phyloP scores from a whole-genome alignment of 2,329 filamentous ascomycete species.

The Fusarium sublunatum region DNA sequence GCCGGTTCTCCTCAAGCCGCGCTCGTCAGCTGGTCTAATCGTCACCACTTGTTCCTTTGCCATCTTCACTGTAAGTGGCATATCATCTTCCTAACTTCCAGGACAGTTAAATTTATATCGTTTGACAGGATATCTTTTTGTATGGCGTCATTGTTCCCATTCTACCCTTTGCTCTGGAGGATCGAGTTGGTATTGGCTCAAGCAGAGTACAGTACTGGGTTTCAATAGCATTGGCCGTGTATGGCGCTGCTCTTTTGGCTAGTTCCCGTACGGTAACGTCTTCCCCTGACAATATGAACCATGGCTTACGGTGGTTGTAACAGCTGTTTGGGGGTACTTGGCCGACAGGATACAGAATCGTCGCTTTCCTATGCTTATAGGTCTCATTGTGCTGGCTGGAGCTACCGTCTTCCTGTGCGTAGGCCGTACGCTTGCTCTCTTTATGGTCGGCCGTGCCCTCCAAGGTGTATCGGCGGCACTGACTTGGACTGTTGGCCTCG shows the following conservation, averaged over 20 bases:
- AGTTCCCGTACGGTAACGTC: slow-evolving; percentile 46
- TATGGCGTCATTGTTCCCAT: slow-evolving; percentile 52
- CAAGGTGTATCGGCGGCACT: slow-evolving; percentile 51
- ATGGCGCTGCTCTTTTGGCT: slow-evolving; percentile 47
- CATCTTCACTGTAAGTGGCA: slow-evolving; percentile 49
- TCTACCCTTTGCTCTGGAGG: slow-evolving; percentile 48
- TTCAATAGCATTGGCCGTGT: slow-evolving; percentile 52
- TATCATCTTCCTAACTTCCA: not conserved
- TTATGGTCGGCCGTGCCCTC: slow-evolving; percentile 49
- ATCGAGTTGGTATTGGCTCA: slow-evolving; percentile 42
- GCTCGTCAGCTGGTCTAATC: slow-evolving; percentile 50
- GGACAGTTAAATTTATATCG: slow-evolving; percentile 2
- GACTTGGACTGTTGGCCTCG: slow-evolving; percentile 53
- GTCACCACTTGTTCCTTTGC: slow-evolving; percentile 50
- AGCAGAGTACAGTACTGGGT: slow-evolving; percentile 51
- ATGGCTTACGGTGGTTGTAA: slow-evolving; percentile 7
- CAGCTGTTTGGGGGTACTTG: slow-evolving; percentile 52
- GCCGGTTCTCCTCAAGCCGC: slow-evolving; percentile 46
- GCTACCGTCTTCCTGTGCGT: slow-evolving; percentile 50
- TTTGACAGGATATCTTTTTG: slow-evolving; percentile 50
- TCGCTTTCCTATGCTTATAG: slow-evolving; percentile 50
- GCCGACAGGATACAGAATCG: slow-evolving; percentile 51
- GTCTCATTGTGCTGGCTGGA: slow-evolving; percentile 46
- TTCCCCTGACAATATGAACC: not conserved
- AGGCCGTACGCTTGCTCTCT: slow-evolving; percentile 47